Evolutionary conservation across 306 rosid species (phyloP).

Genomic region (Fragaria ananassa): DNA sequence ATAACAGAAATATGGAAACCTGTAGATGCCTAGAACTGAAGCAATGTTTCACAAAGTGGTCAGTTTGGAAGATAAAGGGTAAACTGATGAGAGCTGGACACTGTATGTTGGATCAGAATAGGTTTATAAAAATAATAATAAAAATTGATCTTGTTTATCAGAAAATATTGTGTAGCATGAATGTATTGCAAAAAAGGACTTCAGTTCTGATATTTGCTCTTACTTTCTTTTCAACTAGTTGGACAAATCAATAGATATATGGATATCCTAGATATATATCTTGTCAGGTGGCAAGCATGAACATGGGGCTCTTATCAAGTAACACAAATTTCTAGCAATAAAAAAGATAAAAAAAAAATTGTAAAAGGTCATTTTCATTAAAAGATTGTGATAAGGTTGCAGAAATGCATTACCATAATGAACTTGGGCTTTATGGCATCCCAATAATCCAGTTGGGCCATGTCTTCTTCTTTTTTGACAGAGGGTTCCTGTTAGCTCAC

Average conservation of each 20-base stretch:
- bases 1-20: background rate
- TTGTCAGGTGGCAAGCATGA: background rate
- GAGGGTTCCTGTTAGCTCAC: background rate
- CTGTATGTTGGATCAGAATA: background rate
- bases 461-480: background rate
- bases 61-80: background rate
- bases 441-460: background rate
- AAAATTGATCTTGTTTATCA: background rate
- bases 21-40: background rate
- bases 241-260: background rate
- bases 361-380: background rate
- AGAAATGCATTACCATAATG: background rate
- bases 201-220: background rate
- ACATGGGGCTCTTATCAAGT: background rate
- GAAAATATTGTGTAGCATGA: background rate
- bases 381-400: background rate
- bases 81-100: background rate
- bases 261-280: too few species aligned
- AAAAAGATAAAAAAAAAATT: background rate
- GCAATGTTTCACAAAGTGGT: background rate
- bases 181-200: background rate
- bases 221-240: background rate
- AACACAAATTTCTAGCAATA: background rate
- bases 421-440: background rate
- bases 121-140: background rate